Percentiles rank a stretch among this genome's conserved stretches.
These are phyloP conservation scores for Eurotiales sp. DNA, from an alignment of 2,329 filamentous ascomycete species.

Conservation along the genomic window DNA sequence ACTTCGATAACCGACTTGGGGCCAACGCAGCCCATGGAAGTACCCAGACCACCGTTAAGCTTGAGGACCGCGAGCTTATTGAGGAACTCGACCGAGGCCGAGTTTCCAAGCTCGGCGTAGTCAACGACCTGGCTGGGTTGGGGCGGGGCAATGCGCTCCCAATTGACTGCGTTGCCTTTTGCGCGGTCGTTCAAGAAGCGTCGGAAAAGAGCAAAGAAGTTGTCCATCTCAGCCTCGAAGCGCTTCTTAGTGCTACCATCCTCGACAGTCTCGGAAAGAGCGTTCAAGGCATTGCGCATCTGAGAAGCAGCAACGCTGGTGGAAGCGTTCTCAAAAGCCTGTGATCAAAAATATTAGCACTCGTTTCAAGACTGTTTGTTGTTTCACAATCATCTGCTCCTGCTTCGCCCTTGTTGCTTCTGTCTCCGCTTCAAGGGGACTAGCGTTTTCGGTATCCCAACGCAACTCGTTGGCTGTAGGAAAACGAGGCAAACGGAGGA, in stretches of 20 bases:
- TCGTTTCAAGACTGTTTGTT: no score
- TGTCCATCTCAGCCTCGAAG: constrained; percentile 99
- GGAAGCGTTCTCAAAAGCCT: constrained; percentile 99
- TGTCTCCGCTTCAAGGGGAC: neutral
- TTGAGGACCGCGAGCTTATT: constrained; percentile 98
- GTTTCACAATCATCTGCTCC: neutral
- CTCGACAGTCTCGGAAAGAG: constrained; percentile 82
- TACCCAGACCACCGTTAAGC: constrained; percentile 98
- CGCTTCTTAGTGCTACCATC: constrained; percentile 71
- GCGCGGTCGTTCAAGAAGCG: constrained; percentile 98
- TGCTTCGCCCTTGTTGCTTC: neutral
- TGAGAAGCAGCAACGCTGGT: constrained; percentile 97
- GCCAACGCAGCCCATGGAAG: constrained; percentile 98
- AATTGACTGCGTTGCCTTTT: constrained; percentile 93
- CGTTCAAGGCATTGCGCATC: constrained; percentile 97
- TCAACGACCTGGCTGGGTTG: constrained; percentile 91
- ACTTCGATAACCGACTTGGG: constrained; percentile 99
- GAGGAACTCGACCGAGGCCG: constrained; percentile 87
- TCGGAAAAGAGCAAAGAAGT: constrained; percentile 98
- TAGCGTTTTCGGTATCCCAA: no score
- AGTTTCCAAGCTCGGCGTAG: constrained; percentile 85
- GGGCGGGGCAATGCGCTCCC: constrained; percentile 93
- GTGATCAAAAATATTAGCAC: constrained; percentile 14
- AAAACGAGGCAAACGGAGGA: neutral
- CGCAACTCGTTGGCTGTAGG: no score